Evolutionary conservation across 371 early-diverging fungal genomes (phyloP).

Genomic region (Mucor lusitanicus): DNA sequence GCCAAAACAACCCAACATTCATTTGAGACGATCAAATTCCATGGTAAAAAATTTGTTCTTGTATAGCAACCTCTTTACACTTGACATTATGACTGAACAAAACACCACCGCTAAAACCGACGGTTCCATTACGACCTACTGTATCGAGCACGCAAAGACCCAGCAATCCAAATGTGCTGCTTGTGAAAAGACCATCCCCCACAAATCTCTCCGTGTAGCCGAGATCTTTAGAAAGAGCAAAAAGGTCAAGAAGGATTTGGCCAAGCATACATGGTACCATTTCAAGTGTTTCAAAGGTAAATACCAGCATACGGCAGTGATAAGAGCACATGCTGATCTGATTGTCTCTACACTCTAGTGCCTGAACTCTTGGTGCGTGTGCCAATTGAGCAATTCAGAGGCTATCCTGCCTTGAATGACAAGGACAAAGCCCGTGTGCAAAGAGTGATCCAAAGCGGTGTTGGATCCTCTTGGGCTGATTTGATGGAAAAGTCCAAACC

Average conservation of each 20-base stretch:
- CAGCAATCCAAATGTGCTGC: slow-evolving; percentile 45
- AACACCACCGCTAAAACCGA: neutral
- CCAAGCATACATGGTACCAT: slow-evolving; percentile 60
- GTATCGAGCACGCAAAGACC: slow-evolving; percentile 54
- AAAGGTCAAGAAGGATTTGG: slow-evolving; percentile 56
- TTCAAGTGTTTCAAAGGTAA: slow-evolving; percentile 61
- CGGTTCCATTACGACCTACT: slow-evolving; percentile 47
- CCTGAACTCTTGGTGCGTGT: slow-evolving; percentile 34
- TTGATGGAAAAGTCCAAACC: slow-evolving; percentile 39
- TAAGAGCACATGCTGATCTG: neutral
- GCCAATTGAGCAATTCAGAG: slow-evolving; percentile 45
- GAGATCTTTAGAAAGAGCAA: slow-evolving; percentile 53
- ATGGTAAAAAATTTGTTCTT: neutral
- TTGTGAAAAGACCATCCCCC: slow-evolving; percentile 52
- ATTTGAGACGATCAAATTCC: neutral
- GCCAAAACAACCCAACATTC: neutral
- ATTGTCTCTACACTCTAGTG: slow-evolving; percentile 15
- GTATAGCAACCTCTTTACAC: neutral
- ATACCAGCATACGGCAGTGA: neutral
- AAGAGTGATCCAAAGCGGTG: slow-evolving; percentile 47
- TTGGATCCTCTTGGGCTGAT: slow-evolving; percentile 43
- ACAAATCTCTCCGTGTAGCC: slow-evolving; percentile 52
- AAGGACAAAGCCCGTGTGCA: slow-evolving; percentile 53
- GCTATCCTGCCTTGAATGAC: slow-evolving; percentile 34
- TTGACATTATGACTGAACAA: slow-evolving; percentile 19